phyloP scores from a whole-genome alignment of 768 basidiomycete genomes.

The Lactifluus volemus region DNA sequence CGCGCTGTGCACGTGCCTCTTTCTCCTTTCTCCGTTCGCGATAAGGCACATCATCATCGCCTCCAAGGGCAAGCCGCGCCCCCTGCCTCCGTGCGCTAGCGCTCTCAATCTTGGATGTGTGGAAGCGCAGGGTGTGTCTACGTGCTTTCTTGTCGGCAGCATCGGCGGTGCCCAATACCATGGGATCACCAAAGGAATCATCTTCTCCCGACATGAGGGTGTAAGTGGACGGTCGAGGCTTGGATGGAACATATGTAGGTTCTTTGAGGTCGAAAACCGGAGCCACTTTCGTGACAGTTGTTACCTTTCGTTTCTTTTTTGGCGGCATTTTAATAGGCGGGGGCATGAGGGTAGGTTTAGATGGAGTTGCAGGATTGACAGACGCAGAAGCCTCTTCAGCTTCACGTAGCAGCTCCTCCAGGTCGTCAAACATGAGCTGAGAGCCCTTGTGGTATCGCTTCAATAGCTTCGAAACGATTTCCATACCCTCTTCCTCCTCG shows the following conservation, averaged over 20 bases:
- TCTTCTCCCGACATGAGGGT: conserved; percentile 16
- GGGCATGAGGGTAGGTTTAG: conserved; percentile 14
- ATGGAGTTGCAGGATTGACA: conserved; percentile 15
- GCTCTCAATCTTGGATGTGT: conserved; percentile 85
- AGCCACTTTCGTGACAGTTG: conserved; percentile 20
- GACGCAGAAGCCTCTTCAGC: conserved; percentile 16
- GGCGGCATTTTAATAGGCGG: conserved; percentile 24
- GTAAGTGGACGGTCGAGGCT: conserved; percentile 16
- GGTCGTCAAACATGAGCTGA: conserved; percentile 12
- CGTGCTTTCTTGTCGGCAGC: conserved; percentile 76
- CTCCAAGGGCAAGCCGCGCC: conserved; percentile 67
- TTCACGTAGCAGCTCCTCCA: conserved; percentile 14
- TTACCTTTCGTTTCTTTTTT: conserved; percentile 61
- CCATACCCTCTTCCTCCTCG: conserved; percentile 32
- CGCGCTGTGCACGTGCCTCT: conserved; percentile 47
- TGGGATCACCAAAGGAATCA: conserved; percentile 68
- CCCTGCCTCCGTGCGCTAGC: conserved; percentile 65
- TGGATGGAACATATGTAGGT: conserved; percentile 49
- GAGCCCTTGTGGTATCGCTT: conserved; percentile 6
- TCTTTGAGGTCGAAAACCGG: conserved; percentile 72
- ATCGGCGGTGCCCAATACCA: conserved; percentile 59
- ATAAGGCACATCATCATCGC: conserved; percentile 95
- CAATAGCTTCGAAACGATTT: conserved; percentile 32
- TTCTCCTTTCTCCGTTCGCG: conserved; percentile 60
- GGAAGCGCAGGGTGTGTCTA: conserved; percentile 82